A percentile compares a stretch with the other conserved stretches of the same genome.
Evolutionary conservation across 768 basidiomycete genomes (phyloP).

Genomic region (Lactarius evosmus): DNA sequence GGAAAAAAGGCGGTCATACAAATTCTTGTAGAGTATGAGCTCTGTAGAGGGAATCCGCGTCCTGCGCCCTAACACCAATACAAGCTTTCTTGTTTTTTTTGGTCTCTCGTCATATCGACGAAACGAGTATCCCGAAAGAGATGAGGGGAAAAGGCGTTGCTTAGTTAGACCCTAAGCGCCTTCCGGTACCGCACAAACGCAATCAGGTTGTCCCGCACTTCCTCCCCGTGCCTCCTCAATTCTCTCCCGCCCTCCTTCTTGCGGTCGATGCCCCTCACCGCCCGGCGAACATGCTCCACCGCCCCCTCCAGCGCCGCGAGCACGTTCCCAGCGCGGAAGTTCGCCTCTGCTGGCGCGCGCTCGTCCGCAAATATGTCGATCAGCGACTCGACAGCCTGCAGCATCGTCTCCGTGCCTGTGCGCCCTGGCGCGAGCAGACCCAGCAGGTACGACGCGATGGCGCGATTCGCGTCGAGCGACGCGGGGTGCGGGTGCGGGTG

Average conservation of each 20-base stretch:
- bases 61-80: neutral
- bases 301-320: slow-evolving; percentile 53
- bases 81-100: neutral
- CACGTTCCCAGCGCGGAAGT: slow-evolving; percentile 65
- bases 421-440: slow-evolving; percentile 46
- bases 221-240: slow-evolving; percentile 65
- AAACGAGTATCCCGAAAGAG: neutral
- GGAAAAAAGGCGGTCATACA: neutral
- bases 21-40: neutral
- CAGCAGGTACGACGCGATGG: slow-evolving; percentile 64
- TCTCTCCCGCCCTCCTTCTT: slow-evolving; percentile 65
- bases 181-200: slow-evolving; percentile 75
- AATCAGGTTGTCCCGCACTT: slow-evolving; percentile 69
- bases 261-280: slow-evolving; percentile 62
- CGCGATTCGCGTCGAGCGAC: slow-evolving; percentile 62
- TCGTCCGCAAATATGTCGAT: slow-evolving; percentile 96
- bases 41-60: neutral
- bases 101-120: neutral
- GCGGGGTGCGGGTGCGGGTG: slow-evolving; percentile 45
- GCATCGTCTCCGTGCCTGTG: slow-evolving; percentile 60
- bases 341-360: slow-evolving; percentile 68
- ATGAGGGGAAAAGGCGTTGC: too few species aligned
- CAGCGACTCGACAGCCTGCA: slow-evolving; percentile 77
- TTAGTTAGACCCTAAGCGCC: slow-evolving; percentile 44
- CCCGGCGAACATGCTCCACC: slow-evolving; percentile 59